Evolutionary conservation across 1,284 basidiomycete genomes (phyloP), one percentile per base, ranked within the genome.

Genomic region (Vanrija sp.): DNA sequence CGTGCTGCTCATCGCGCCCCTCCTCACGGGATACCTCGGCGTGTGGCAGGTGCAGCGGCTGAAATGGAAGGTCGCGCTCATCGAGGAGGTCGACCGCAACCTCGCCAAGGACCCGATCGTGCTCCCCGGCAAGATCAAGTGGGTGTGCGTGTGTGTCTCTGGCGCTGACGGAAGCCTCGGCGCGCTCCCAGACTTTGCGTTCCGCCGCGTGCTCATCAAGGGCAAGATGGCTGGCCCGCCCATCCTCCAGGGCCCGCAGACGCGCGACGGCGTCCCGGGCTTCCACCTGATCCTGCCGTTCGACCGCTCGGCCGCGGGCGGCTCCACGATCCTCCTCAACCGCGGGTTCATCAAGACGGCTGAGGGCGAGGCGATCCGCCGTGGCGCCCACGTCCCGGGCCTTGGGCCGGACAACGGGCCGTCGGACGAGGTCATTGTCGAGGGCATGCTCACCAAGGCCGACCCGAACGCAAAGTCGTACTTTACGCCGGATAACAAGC

Each of bases 1-100:
- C 18, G 75, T 95, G 12, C 80, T 96, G 48, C 89, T 88, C 22
- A 81, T 88, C 62, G 88, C 97, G 56, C 95, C 95, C 0, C 77
- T 98, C 58, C 85, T 96, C 65, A 92, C 92, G 0, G 91, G 94
- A 62, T 87, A 81, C n/a, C 80, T 98, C 54, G 95, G 95, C 19
- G 85, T 86, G 35, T 98, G 95, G 96, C 95, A 99, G 71, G 66
- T 84, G 27, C 82, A 90, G 65, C 83, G 96, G 39, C 81, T 98
- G 41, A 84, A 90, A 70, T 99, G 96, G 96, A 99, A 99, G 76
- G 79, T 97, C 27, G 83, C 84, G 48, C 80, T 98, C 56, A 97
- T 98, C 61, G 90, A 97, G 61, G 91, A 98, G 68, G 80, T 98
- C 41, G 89, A 97, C 69, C 85, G 89, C 73, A 97, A 98, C 77